Evolutionary conservation across 2,329 filamentous ascomycete species (phyloP), one percentile per base, ranked within the genome.

Genomic region (Cladophialophora immunda): DNA sequence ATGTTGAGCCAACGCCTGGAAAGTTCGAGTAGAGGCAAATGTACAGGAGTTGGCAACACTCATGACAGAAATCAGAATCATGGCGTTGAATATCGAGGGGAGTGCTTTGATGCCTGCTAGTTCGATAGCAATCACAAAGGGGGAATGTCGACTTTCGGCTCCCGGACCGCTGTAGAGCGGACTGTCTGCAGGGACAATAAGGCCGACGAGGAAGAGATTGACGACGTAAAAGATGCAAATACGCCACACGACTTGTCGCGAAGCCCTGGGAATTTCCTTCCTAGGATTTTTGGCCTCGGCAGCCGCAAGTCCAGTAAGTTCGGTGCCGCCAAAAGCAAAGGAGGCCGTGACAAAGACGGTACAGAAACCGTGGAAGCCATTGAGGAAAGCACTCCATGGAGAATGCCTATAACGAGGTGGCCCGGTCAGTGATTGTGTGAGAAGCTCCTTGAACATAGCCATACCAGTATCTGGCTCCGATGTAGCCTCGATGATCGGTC

Each of bases 181-280:
- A 57, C 67, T 68, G 59, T 66, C 57, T 22, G 25, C 58, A 0
- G 90, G 91, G 0, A 97, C 92, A 3, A 97, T 83, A 0, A 97
- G 84, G 27, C 94, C 93, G 65, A 97, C 88, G 3, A 97, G 82
- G 7, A 89, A 88, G 15, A 97, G 85, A 0, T 92, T 91, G 47
- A 96, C 87, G 55, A 97, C 84, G 80, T 97, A 97, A 82, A 97
- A 97, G 65, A 96, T 85, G 3, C 89, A 88, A 75, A 97, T 97
- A 75, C 94, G 90, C 93, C 93, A 97, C 78, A 97, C 97, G 25
- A 97, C 67, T 69, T 97, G 93, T 80, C 95, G 96, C 74, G 96
- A 88, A 15, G 94, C 94, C 0, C 89, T 92, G 0, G 94, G 94
- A 0, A 97, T 84, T 1, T 90, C 92, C 76, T 94, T 86, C 66